These are phyloP conservation scores for Diaporthe sp. DNA, from an alignment of 2,329 filamentous ascomycete species.

Conservation along the genomic window DNA sequence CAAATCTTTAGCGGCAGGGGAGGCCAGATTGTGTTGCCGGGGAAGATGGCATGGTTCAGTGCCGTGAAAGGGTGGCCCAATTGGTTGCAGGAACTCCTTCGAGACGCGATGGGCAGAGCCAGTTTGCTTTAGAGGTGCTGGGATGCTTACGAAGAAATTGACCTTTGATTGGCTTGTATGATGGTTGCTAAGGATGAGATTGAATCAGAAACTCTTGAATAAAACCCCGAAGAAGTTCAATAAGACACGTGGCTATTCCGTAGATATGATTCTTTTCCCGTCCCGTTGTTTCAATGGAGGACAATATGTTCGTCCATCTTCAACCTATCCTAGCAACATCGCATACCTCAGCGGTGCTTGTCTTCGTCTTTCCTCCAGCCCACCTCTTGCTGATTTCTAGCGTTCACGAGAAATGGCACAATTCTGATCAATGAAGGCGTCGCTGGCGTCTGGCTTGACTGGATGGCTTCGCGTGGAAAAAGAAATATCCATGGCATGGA, in stretches of 20 bases:
- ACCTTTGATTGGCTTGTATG: no score
- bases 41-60: conserved; percentile 37
- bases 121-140: not conserved
- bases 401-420: not conserved
- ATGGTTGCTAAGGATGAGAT: not conserved
- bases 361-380: not conserved
- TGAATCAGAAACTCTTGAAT: not conserved
- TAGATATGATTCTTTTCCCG: not conserved
- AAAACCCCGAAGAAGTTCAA: not conserved
- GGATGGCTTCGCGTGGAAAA: not conserved
- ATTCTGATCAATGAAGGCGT: not conserved
- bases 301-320: not conserved
- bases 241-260: not conserved
- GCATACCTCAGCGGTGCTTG: not conserved
- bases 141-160: not conserved
- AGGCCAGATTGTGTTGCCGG: conserved; percentile 58
- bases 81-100: conserved; percentile 48
- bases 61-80: conserved; percentile 53
- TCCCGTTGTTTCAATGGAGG: not conserved
- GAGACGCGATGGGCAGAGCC: conserved; percentile 37
- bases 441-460: not conserved
- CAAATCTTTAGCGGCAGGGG: conserved; percentile 60
- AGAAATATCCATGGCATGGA: not conserved
- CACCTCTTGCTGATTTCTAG: not conserved
- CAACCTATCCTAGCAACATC: not conserved